These are phyloP conservation scores for Dillenia turbinata DNA, from an alignment of 164 flowering plant species.

Conservation along the genomic window DNA sequence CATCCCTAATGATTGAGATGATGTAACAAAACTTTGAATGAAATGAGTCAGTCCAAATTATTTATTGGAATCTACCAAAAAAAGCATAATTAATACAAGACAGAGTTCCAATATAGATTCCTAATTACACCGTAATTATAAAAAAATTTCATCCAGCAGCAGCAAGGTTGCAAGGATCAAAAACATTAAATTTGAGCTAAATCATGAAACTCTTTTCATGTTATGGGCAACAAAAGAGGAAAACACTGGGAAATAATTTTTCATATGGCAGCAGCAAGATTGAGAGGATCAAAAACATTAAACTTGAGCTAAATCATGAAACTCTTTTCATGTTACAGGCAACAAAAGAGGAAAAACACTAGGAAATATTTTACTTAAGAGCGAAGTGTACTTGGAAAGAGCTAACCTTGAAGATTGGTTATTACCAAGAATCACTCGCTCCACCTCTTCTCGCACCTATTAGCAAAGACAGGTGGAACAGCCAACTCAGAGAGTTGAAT, in stretches of 20 bases:
- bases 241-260: not conserved
- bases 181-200: not conserved
- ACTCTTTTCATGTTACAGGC: not conserved
- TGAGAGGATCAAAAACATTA: not conserved
- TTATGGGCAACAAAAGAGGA: not conserved
- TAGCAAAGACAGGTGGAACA: slow-evolving; percentile 6
- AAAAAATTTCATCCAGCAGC: slow-evolving; percentile 2
- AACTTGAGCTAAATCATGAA: not conserved
- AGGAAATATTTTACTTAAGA: not conserved
- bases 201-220: not conserved
- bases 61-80: too few relatives aligned
- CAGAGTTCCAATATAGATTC: too few relatives aligned
- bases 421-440: slow-evolving; percentile 16
- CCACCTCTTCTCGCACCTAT: slow-evolving; percentile 61
- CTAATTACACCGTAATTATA: not conserved
- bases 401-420: slow-evolving; percentile 36
- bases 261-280: not conserved
- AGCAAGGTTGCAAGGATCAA: not conserved
- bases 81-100: too few relatives aligned
- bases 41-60: too few relatives aligned
- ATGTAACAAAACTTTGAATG: too few relatives aligned
- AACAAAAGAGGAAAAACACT: not conserved
- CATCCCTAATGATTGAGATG: too few relatives aligned
- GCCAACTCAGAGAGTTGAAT: not conserved
- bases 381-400: not conserved